phyloP scores from a whole-genome alignment of 805 yeast species.

The Ogataea methylovora region DNA sequence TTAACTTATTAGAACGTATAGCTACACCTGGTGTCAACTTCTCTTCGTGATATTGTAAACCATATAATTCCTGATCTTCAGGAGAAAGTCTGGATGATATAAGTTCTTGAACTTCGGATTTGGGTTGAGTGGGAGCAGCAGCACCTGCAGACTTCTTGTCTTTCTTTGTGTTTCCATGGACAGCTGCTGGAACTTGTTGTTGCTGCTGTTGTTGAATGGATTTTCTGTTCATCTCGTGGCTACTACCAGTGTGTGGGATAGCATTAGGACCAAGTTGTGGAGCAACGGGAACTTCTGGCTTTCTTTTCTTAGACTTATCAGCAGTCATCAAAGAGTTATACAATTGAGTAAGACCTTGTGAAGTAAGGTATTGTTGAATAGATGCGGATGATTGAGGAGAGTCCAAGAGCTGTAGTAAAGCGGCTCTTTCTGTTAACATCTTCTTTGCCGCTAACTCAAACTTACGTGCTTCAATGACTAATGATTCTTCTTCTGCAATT shows the following conservation, averaged over 20 bases:
- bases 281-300: slow-evolving; percentile 46
- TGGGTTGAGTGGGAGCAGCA: slow-evolving; percentile 25
- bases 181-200: slow-evolving; percentile 9
- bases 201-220: background rate
- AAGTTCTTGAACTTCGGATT: slow-evolving; percentile 23
- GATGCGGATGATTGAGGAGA: slow-evolving; percentile 79
- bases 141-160: slow-evolving; percentile 21
- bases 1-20: slow-evolving; percentile 70
- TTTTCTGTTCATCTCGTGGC: slow-evolving; percentile 2
- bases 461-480: slow-evolving; percentile 86
- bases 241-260: slow-evolving; percentile 32
- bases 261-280: slow-evolving; percentile 53
- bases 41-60: slow-evolving; percentile 73
- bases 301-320: slow-evolving; percentile 55
- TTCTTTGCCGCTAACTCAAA: slow-evolving; percentile 90
- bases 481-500: slow-evolving; percentile 94
- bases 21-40: slow-evolving; percentile 73
- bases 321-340: slow-evolving; percentile 68
- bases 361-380: slow-evolving; percentile 67
- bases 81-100: slow-evolving; percentile 52
- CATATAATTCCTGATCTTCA: slow-evolving; percentile 80
- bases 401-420: slow-evolving; percentile 70
- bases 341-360: slow-evolving; percentile 84
- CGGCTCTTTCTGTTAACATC: slow-evolving; percentile 75
- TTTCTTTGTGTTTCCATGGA: slow-evolving; percentile 3